These are phyloP conservation scores for Lactifluus volemus DNA, from an alignment of 768 basidiomycete genomes.

Conservation along the genomic window DNA sequence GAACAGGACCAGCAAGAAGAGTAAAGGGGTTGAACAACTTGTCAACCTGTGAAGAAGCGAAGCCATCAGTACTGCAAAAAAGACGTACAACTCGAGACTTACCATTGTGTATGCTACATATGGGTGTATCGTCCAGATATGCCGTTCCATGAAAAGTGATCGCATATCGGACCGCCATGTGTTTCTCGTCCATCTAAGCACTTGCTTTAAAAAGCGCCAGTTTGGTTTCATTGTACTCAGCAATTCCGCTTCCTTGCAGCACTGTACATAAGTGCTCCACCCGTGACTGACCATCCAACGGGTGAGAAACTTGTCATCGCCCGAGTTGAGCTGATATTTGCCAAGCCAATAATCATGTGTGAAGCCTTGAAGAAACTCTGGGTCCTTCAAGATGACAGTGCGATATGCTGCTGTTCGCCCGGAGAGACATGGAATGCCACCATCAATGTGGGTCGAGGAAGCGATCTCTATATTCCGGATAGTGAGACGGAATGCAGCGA, in stretches of 20 bases:
- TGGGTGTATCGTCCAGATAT: constrained; percentile 84
- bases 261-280: constrained; percentile 91
- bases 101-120: constrained; percentile 85
- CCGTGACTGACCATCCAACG: constrained; percentile 95
- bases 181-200: constrained; percentile 87
- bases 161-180: constrained; percentile 89
- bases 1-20: constrained; percentile 71
- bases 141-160: constrained; percentile 79
- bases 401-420: constrained; percentile 92
- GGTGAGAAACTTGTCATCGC: constrained; percentile 91
- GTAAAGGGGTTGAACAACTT: constrained; percentile 84
- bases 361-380: constrained; percentile 87
- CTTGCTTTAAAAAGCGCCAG: constrained; percentile 93
- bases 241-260: constrained; percentile 77
- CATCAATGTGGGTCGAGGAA: constrained; percentile 85
- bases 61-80: constrained; percentile 5
- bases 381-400: constrained; percentile 90
- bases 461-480: constrained; percentile 93
- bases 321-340: constrained; percentile 91
- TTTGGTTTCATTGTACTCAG: constrained; percentile 94
- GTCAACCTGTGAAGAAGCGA: constrained; percentile 47
- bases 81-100: constrained; percentile 16
- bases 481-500: constrained; percentile 86
- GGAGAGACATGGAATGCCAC: constrained; percentile 84
- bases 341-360: constrained; percentile 92